These are phyloP conservation scores for Moesziomyces sp. DNA, from an alignment of 1,284 basidiomycete genomes.

Conservation along the genomic window DNA sequence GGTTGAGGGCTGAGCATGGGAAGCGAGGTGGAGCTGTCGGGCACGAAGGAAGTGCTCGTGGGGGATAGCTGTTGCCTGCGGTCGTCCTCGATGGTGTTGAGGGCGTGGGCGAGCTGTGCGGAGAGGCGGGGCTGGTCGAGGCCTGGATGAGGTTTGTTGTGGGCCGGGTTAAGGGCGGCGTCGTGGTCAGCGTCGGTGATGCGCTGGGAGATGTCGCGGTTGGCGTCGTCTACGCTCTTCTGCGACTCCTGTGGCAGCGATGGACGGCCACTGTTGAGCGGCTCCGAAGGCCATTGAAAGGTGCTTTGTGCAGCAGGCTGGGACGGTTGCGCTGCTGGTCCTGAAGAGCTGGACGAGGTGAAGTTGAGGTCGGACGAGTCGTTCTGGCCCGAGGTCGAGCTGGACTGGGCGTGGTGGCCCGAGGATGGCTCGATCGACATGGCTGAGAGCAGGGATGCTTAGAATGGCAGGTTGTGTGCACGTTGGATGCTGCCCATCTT, in stretches of 20 bases:
- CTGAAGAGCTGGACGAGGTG: slow-evolving; percentile 27
- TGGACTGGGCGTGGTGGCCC: slow-evolving; percentile 2
- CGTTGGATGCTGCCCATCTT: no score
- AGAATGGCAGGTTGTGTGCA: no score
- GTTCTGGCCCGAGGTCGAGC: slow-evolving; percentile 20
- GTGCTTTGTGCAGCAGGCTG: neutral
- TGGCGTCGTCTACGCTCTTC: slow-evolving; percentile 33
- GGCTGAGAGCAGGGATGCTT: neutral
- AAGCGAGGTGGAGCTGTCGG: neutral
- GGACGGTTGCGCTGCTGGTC: no score
- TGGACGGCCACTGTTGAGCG: slow-evolving; percentile 23
- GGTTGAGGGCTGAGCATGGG: slow-evolving; percentile 22
- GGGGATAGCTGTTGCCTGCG: slow-evolving; percentile 26
- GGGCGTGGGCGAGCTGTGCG: slow-evolving; percentile 15
- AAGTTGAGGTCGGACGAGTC: slow-evolving; percentile 35
- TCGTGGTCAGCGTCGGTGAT: slow-evolving; percentile 30
- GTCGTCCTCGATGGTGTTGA: slow-evolving; percentile 28
- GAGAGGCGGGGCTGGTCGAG: slow-evolving; percentile 23
- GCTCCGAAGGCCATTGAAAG: slow-evolving; percentile 41
- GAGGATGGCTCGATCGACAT: slow-evolving; percentile 14
- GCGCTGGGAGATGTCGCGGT: slow-evolving; percentile 31
- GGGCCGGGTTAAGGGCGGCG: slow-evolving; percentile 6
- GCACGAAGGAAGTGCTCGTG: slow-evolving; percentile 9
- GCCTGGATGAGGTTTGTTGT: slow-evolving; percentile 2
- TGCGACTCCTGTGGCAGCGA: slow-evolving; percentile 38